Evolutionary conservation across 768 basidiomycete genomes (phyloP), one percentile per base, ranked within the genome.

Genomic region (Boletus vinaceobasis): DNA sequence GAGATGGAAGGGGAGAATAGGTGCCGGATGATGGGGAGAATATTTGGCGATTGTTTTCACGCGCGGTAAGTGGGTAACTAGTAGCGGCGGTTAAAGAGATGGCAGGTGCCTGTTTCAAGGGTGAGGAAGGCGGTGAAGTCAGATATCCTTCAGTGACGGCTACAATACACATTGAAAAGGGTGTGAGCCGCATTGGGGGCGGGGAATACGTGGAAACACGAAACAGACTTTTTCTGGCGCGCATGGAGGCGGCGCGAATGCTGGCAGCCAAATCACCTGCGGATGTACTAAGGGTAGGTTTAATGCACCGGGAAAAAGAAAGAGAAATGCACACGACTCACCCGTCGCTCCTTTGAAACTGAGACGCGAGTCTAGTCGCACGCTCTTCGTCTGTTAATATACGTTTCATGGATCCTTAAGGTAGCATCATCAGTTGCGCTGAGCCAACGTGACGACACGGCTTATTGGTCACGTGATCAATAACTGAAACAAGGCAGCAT

Each of bases 91-190:
- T 52, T 50, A 53, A 47, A 52, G 58, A 45, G 50, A 63, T 48
- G 47, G 47, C 50, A 43, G 63, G 57, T 61, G 58, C 59, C 60
- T 63, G 67, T 62, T 71, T 73, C 60, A 65, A 57, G 59, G 52
- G 65, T 52, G 62, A 64, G n/a, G 60, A 62, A 50, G 69, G 60
- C 64, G 50, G 77, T 77, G 57, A 72, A 67, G 48, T 77, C 75
- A 47, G 77, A 73, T 87, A 87, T 52, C 86, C 86, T 68, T 87
- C 80, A 21, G 73, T 73, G 47, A 87, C 86, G 65, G 73, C 85
- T 87, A 59, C 23, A 60, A 50, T 55, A 63, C 54, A 59, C 58
- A 65, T 63, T 52, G 56, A 38, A 59, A 52, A 59, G 49, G 62
- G 67, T 56, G 65, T 67, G 48, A 64, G 65, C 69, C 62, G 66